These are phyloP conservation scores for Ogataea haglerorum DNA, from an alignment of 805 yeast species.

Conservation along the genomic window DNA sequence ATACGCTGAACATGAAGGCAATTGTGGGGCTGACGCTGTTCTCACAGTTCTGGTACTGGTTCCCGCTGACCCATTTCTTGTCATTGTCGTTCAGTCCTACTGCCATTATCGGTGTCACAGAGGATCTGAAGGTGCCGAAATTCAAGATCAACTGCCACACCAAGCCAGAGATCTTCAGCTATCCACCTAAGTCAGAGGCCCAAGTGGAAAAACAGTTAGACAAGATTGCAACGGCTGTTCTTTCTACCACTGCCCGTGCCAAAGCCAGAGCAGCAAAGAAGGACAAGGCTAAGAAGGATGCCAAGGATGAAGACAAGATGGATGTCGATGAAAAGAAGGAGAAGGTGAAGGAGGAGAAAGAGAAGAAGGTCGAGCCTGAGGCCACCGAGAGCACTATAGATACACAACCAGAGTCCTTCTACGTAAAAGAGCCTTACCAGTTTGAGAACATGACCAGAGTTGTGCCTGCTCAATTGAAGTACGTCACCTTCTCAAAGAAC, in stretches of 20 bases:
- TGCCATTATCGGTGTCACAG: slow-evolving; percentile 79
- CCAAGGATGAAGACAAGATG: slow-evolving; percentile 38
- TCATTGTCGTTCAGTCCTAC: slow-evolving; percentile 92
- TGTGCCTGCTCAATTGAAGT: slow-evolving; percentile 82
- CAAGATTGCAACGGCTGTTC: slow-evolving; percentile 86
- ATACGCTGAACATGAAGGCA: slow-evolving; percentile 84
- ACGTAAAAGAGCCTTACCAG: slow-evolving; percentile 62
- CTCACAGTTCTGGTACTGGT: slow-evolving; percentile 98
- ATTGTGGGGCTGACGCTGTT: slow-evolving; percentile 89
- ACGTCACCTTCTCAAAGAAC: slow-evolving; percentile 70
- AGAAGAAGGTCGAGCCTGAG: slow-evolving; percentile 20
- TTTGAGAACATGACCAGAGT: slow-evolving; percentile 83
- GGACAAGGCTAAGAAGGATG: slow-evolving; percentile 43
- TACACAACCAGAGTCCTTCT: slow-evolving; percentile 38
- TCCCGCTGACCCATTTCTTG: slow-evolving; percentile 91
- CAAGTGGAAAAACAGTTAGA: slow-evolving; percentile 79
- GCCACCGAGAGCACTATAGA: slow-evolving; percentile 30
- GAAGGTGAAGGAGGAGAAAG: slow-evolving; percentile 23
- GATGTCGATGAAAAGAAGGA: slow-evolving; percentile 35
- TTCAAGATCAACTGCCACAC: slow-evolving; percentile 79
- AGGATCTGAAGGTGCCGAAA: slow-evolving; percentile 82
- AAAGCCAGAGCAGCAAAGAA: slow-evolving; percentile 77
- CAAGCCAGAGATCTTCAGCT: slow-evolving; percentile 74
- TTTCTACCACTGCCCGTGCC: slow-evolving; percentile 92
- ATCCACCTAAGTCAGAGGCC: slow-evolving; percentile 85